phyloP scores from a whole-genome alignment of 257 asterid species.

The Primulina tabacum region DNA sequence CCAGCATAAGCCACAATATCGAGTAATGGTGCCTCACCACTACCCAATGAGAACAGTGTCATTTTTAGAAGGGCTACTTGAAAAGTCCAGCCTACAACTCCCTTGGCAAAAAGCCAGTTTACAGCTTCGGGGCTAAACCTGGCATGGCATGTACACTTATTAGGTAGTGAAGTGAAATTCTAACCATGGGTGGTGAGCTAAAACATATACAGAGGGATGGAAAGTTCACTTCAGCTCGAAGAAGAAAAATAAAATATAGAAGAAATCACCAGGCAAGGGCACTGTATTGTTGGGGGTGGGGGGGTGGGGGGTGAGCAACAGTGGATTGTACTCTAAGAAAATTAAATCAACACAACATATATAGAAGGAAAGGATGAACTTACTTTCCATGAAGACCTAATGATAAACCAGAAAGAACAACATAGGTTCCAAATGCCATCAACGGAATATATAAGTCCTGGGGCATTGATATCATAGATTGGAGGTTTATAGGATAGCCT shows the following conservation, averaged over 20 bases:
- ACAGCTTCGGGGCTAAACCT: slow-evolving; percentile 62
- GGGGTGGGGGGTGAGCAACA: too few relatives aligned
- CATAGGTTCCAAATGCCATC: slow-evolving; percentile 55
- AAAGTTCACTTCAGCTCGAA: neutral
- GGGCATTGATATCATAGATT: slow-evolving; percentile 53
- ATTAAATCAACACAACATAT: neutral
- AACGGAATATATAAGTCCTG: slow-evolving; percentile 58
- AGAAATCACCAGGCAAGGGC: neutral
- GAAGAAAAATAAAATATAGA: neutral
- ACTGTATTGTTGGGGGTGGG: too few relatives aligned
- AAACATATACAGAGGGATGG: neutral
- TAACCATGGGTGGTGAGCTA: neutral
- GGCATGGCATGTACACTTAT: slow-evolving; percentile 12
- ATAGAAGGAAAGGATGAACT: slow-evolving; percentile 22
- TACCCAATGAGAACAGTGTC: slow-evolving; percentile 48
- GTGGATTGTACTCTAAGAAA: neutral
- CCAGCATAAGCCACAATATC: slow-evolving; percentile 56
- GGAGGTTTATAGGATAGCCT: slow-evolving; percentile 59
- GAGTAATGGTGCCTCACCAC: slow-evolving; percentile 57
- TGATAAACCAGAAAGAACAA: slow-evolving; percentile 49
- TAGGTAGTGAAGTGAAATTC: neutral
- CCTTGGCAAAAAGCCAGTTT: slow-evolving; percentile 46
- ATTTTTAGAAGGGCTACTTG: slow-evolving; percentile 51
- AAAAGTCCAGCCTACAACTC: slow-evolving; percentile 49
- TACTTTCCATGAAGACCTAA: slow-evolving; percentile 54